These are phyloP conservation scores for Sanguinoderma infundibulare DNA, from an alignment of 1,284 basidiomycete genomes.

Conservation along the genomic window DNA sequence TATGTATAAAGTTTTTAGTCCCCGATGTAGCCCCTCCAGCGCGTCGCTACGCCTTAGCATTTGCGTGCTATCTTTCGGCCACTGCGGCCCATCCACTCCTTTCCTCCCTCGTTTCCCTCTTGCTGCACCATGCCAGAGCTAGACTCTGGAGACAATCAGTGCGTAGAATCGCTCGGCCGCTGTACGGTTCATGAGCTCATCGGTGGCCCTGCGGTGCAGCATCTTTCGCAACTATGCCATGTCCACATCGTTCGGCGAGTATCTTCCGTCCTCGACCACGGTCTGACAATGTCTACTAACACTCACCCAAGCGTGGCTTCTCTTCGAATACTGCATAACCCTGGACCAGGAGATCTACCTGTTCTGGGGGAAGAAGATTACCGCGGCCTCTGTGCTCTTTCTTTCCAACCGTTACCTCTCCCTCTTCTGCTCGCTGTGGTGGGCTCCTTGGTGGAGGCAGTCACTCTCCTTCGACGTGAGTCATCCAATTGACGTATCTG, in stretches of 20 bases:
- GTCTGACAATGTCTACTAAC: background rate
- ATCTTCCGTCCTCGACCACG: background rate
- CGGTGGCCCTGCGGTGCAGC: background rate
- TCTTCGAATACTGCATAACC: constrained; percentile 12
- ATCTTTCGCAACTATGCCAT: background rate
- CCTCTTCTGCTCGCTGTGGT: background rate
- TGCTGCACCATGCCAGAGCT: background rate
- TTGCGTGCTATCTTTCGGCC: background rate
- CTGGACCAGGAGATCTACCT: constrained; percentile 7
- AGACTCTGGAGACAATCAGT: background rate
- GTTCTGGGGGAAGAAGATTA: constrained; percentile 11
- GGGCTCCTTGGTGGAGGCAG: background rate
- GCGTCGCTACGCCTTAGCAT: background rate
- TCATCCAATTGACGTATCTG: background rate
- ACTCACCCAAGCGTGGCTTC: background rate
- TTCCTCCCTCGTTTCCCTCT: background rate
- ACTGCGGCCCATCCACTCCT: background rate
- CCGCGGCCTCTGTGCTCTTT: constrained; percentile 4
- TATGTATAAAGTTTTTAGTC: no score
- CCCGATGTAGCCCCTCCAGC: background rate
- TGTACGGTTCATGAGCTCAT: background rate
- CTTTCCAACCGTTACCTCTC: constrained; percentile 6
- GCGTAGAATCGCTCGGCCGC: background rate
- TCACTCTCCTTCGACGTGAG: background rate
- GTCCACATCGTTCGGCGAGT: background rate